These are phyloP conservation scores for Globisporangium cederbergense DNA, from an alignment of 352 stramenopile species.

Conservation along the genomic window DNA sequence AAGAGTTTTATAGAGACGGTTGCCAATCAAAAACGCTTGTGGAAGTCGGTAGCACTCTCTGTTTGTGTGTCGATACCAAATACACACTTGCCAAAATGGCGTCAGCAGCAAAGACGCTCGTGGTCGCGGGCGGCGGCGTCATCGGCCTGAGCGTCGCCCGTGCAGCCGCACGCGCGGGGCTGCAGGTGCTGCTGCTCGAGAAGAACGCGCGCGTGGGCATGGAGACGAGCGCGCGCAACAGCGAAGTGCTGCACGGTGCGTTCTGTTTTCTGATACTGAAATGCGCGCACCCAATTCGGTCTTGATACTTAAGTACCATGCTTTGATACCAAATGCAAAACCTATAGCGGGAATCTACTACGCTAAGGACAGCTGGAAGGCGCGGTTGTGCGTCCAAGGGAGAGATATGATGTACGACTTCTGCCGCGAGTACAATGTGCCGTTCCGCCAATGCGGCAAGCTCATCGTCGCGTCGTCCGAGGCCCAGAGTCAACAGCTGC, in stretches of 20 bases:
- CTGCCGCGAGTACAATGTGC: conserved; percentile 79
- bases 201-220: conserved; percentile 74
- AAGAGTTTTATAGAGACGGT: background rate
- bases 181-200: conserved; percentile 89
- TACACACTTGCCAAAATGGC: background rate
- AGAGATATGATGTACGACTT: conserved; percentile 90
- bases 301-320: background rate
- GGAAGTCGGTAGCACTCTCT: background rate
- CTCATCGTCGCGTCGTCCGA: conserved; percentile 85
- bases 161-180: conserved; percentile 39
- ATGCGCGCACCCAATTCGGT: background rate
- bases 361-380: conserved; percentile 83
- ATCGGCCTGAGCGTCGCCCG: conserved; percentile 75
- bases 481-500: conserved; percentile 35
- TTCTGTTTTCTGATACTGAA: background rate
- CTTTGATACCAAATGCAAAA: background rate
- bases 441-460: conserved; percentile 90
- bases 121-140: conserved; percentile 70
- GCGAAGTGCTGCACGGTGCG: conserved; percentile 93
- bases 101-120: conserved; percentile 41
- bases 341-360: conserved; percentile 92
- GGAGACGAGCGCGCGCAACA: conserved; percentile 91
- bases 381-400: conserved; percentile 88
- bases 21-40: background rate
- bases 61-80: too few relatives aligned